Conservation (phyloP, 768 basidiomycete genomes). For the Serendipita indica region DNA sequence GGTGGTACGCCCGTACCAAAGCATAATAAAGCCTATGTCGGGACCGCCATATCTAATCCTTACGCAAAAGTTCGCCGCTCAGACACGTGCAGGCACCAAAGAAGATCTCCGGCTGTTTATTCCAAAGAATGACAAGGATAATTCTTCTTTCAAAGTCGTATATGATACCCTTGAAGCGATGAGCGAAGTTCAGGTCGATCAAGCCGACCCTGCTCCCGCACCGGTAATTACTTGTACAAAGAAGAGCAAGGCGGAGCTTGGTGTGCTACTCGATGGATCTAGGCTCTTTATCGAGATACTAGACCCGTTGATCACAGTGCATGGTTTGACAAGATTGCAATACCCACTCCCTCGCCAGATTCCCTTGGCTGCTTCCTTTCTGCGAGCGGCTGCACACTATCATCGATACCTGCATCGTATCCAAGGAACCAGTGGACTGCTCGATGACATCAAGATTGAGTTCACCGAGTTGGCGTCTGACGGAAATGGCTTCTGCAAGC, state of each 20-base stretch:
- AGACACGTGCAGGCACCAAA: slow-evolving; percentile 21
- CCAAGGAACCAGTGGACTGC: slow-evolving; percentile 24
- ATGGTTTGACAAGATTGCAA: slow-evolving; percentile 21
- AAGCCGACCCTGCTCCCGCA: no score
- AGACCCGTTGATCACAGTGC: slow-evolving; percentile 28
- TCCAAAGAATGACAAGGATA: neutral
- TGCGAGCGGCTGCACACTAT: slow-evolving; percentile 45
- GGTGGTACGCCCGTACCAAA: slow-evolving; percentile 32
- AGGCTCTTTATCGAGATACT: slow-evolving; percentile 32
- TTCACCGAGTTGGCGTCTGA: neutral
- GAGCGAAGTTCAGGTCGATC: slow-evolving; percentile 33
- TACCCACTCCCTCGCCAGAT: slow-evolving; percentile 25
- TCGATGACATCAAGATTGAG: neutral
- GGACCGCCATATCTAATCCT: slow-evolving; percentile 36
- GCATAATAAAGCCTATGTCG: slow-evolving; percentile 29
- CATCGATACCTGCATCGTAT: slow-evolving; percentile 41
- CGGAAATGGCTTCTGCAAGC: neutral
- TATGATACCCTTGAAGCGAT: slow-evolving; percentile 13
- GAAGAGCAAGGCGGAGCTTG: slow-evolving; percentile 34
- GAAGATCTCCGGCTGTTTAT: neutral
- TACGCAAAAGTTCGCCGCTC: slow-evolving; percentile 23
- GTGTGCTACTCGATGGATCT: slow-evolving; percentile 29
- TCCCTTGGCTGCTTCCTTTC: slow-evolving; percentile 23
- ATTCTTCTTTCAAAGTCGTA: neutral
- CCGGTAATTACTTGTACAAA: neutral